A percentile compares a stretch with the other conserved stretches of the same genome.
These are phyloP conservation scores for Mucor saturninus DNA, from an alignment of 371 early-diverging fungal genomes.

Conservation along the genomic window DNA sequence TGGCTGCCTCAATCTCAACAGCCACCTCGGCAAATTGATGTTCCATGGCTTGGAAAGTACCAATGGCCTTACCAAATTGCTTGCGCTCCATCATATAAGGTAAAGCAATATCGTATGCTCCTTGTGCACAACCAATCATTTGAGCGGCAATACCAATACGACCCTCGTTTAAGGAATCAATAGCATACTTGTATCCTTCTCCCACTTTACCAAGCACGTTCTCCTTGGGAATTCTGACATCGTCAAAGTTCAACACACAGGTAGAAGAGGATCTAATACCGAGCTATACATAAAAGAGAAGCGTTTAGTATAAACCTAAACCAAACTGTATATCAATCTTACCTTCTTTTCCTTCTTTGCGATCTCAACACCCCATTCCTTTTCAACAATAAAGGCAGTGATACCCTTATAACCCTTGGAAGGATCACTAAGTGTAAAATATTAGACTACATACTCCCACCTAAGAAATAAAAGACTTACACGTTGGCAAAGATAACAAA, in stretches of 20 bases:
- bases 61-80: conserved; percentile 90
- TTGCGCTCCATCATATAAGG: conserved; percentile 95
- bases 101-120: conserved; percentile 88
- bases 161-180: conserved; percentile 98
- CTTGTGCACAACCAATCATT: conserved; percentile 97
- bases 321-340: conserved; percentile 3
- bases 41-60: conserved; percentile 97
- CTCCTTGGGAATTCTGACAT: conserved; percentile 83
- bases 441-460: background rate
- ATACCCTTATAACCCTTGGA: conserved; percentile 97
- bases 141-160: conserved; percentile 98
- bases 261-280: conserved; percentile 97
- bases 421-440: conserved; percentile 64
- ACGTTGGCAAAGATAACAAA: conserved; percentile 98
- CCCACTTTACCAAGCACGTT: conserved; percentile 94
- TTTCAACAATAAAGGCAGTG: conserved; percentile 96
- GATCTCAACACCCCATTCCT: conserved; percentile 91
- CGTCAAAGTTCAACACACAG: conserved; percentile 93
- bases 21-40: conserved; percentile 96
- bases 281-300: background rate
- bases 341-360: conserved; percentile 97
- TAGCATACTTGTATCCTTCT: conserved; percentile 98
- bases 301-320: background rate
- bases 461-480: conserved; percentile 26
- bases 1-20: conserved; percentile 95